Percentiles rank a stretch among this genome's conserved stretches.
These are phyloP conservation scores for Aspergillus incahuasiensis DNA, from an alignment of 495 filamentous ascomycete species.

Conservation along the genomic window DNA sequence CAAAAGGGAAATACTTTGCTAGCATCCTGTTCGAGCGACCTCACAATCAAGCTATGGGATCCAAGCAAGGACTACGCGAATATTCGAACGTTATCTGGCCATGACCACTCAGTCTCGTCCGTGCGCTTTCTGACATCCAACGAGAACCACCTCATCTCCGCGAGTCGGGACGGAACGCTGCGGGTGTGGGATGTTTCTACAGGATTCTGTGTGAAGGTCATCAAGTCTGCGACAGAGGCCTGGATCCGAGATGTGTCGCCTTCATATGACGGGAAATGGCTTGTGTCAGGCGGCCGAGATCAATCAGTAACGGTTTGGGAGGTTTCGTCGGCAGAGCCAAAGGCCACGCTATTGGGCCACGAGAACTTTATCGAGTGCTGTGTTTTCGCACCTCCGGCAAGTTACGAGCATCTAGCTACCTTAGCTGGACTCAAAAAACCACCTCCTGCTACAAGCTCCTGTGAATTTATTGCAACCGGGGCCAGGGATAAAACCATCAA, in stretches of 20 bases:
- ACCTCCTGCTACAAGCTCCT: slow-evolving; percentile 65
- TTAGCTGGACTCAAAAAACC: slow-evolving; percentile 83
- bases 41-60: slow-evolving; percentile 97
- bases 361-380: slow-evolving; percentile 90
- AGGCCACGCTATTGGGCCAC: slow-evolving; percentile 70
- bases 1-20: slow-evolving; percentile 80
- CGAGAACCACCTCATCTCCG: slow-evolving; percentile 79
- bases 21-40: slow-evolving; percentile 83
- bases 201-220: slow-evolving; percentile 82
- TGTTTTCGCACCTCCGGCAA: slow-evolving; percentile 74
- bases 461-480: slow-evolving; percentile 87
- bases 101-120: slow-evolving; percentile 86
- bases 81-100: slow-evolving; percentile 84
- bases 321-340: slow-evolving; percentile 34
- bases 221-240: slow-evolving; percentile 67
- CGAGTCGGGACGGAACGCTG: slow-evolving; percentile 73
- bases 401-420: slow-evolving; percentile 70
- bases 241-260: slow-evolving; percentile 88
- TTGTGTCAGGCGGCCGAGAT: slow-evolving; percentile 80
- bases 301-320: slow-evolving; percentile 84
- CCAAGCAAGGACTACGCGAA: slow-evolving; percentile 93
- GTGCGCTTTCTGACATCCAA: slow-evolving; percentile 80
- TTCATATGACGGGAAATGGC: slow-evolving; percentile 75
- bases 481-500: slow-evolving; percentile 87
- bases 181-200: slow-evolving; percentile 86